phyloP scores from a whole-genome alignment of 2,329 filamentous ascomycete species.

The Xylariomycetidae sp. region DNA sequence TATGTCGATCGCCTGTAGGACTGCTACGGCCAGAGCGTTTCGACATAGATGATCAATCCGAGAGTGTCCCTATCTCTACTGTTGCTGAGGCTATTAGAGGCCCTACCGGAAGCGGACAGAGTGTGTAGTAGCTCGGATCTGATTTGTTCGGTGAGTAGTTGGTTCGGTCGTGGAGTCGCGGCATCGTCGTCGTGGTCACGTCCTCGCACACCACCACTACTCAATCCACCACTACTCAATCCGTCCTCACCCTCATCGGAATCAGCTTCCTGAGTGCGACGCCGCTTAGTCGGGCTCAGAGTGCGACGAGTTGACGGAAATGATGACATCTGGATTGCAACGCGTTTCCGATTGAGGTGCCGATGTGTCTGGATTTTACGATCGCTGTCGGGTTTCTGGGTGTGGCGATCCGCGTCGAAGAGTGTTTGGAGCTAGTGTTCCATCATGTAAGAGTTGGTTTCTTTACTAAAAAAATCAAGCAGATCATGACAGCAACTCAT shows the following conservation, averaged over 20 bases:
- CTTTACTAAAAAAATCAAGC: no score
- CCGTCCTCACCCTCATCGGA: background rate
- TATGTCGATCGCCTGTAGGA: no score
- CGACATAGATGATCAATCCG: background rate
- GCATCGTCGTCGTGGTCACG: background rate
- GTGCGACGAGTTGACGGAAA: background rate
- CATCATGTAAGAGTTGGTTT: background rate
- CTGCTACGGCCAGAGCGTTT: background rate
- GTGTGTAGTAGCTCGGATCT: background rate
- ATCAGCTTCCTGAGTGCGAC: background rate
- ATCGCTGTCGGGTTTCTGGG: background rate
- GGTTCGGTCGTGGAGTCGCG: background rate
- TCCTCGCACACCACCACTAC: no score
- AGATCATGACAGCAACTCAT: background rate
- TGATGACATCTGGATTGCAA: background rate
- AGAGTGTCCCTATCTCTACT: background rate
- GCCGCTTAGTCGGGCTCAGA: background rate
- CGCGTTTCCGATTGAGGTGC: background rate
- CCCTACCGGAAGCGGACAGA: background rate
- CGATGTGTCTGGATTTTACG: background rate
- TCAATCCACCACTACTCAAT: background rate
- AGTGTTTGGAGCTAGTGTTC: slow-evolving; percentile 3
- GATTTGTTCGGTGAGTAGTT: background rate
- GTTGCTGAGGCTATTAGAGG: background rate
- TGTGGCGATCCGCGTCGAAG: background rate